Evolutionary conservation across 2,329 filamentous ascomycete genomes (phyloP), one percentile per base, ranked within the genome.

Genomic region (Aspergillus floridensis): DNA sequence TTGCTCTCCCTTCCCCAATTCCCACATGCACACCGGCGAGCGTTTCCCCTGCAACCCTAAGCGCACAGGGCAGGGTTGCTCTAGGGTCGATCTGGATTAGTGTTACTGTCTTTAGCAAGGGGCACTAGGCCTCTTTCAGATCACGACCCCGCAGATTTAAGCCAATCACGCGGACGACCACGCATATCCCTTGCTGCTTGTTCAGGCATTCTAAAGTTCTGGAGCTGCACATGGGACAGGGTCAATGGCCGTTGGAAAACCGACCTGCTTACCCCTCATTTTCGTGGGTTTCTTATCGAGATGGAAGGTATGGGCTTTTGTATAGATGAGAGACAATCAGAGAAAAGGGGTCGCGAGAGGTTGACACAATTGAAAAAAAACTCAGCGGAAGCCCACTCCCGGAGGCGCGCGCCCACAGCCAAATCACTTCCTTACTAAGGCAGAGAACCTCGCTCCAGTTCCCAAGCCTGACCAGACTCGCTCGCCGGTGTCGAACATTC

Each of bases 401-500:
- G 32, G 32, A 35, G 5, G 32, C 32, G 32, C 32, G 32, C 49
- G 29, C 26, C 26, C 32, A 35, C 32, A 16, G 32, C 32, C 32
- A 35, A 16, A 4, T 35, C 32, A 35, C 4, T 12, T 35, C 16
- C 11, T 16, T 44, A 44, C 32, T 35, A 44, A 22, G 21, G 41
- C 32, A 52, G 38, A n/a, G 50, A 35, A 35, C 38, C 38, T 44
- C 38, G 38, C 38, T 44, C 38, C 14, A 44, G 38, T 44, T 44
- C 38, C 38, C 38, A 44, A 49, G 51, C 29, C 38, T 46, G 53
- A 56, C 29, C 24, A 29, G 46, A 29, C 47, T 21, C 21, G 26
- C 48, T 57, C 56, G 57, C 49, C 56, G 60, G 58, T 49, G 59
- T 65, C 57, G 61, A 65, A 65, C 55, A 62, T 65, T 65, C 63